Evolutionary conservation across 371 early-diverging fungal genomes (phyloP).

Genomic region (Gilbertella persicaria): DNA sequence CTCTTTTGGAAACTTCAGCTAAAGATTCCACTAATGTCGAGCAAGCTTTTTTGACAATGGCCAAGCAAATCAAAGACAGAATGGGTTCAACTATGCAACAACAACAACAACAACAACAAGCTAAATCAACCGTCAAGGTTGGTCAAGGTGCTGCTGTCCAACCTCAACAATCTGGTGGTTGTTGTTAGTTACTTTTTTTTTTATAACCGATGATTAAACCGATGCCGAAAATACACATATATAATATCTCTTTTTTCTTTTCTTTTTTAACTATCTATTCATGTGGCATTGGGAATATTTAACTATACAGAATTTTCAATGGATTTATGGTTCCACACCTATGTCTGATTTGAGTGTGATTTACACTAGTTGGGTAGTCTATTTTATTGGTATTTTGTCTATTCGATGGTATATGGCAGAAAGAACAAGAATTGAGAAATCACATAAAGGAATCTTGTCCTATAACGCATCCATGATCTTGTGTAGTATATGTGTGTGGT

Average conservation of each 20-base stretch:
- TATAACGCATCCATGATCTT: constrained; percentile 16
- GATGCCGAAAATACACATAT: not conserved
- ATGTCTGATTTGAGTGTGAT: constrained; percentile 24
- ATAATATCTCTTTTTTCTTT: not conserved
- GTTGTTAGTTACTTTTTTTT: constrained; percentile 38
- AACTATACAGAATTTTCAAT: constrained; percentile 14
- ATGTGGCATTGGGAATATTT: constrained; percentile 5
- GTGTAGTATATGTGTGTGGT: constrained; percentile 7
- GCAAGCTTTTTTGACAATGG: constrained; percentile 95
- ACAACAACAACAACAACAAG: constrained; percentile 35
- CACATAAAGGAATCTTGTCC: not conserved
- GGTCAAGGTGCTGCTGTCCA: constrained; percentile 55
- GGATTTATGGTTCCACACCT: constrained; percentile 22
- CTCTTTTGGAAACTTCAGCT: constrained; percentile 94
- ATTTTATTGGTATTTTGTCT: constrained; percentile 19
- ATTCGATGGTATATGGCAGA: constrained; percentile 32
- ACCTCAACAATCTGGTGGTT: constrained; percentile 52
- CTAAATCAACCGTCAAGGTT: constrained; percentile 52
- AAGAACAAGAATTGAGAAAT: constrained; percentile 13
- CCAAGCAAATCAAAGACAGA: constrained; percentile 84
- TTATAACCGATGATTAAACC: not conserved
- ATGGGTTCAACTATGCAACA: constrained; percentile 36
- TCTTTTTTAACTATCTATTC: not conserved
- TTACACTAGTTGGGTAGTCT: constrained; percentile 20
- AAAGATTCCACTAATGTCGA: constrained; percentile 95